phyloP scores from a whole-genome alignment of 2,329 filamentous ascomycete genomes.

The Tolypocladium capitatum region DNA sequence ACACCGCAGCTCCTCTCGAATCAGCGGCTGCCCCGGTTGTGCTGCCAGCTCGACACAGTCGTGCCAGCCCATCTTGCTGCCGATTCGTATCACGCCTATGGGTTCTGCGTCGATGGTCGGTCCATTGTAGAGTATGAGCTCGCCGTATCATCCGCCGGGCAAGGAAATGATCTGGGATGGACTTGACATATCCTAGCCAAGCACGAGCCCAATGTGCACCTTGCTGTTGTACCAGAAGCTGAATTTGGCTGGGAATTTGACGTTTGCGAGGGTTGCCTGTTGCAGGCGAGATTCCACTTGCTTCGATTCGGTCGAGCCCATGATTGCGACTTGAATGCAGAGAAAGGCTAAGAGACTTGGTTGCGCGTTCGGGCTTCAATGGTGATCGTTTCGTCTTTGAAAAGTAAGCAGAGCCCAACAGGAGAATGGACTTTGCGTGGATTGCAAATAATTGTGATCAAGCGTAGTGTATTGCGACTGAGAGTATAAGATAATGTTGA shows the following conservation, averaged over 20 bases:
- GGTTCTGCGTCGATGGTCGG: slow-evolving; percentile 2
- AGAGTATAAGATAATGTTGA: neutral
- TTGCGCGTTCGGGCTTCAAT: neutral
- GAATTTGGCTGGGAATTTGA: slow-evolving; percentile 3
- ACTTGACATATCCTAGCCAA: slow-evolving; percentile 4
- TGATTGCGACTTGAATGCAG: neutral
- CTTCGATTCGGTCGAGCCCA: slow-evolving; percentile 8
- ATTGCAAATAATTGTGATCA: neutral
- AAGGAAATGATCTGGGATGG: slow-evolving; percentile 3
- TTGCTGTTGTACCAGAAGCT: slow-evolving; percentile 4
- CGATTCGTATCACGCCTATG: slow-evolving; percentile 1
- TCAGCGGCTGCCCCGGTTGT: slow-evolving; percentile 1
- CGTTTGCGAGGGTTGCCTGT: neutral
- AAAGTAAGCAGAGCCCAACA: neutral
- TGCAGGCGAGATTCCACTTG: slow-evolving; percentile 1
- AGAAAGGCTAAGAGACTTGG: neutral
- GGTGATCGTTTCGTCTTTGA: neutral
- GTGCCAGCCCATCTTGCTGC: slow-evolving; percentile 1
- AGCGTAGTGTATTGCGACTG: neutral
- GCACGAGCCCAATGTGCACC: slow-evolving; percentile 1
- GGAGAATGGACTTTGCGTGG: neutral
- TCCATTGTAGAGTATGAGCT: slow-evolving; percentile 6
- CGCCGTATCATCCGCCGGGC: slow-evolving; percentile 4
- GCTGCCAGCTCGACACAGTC: slow-evolving; percentile 7
- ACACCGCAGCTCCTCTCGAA: slow-evolving; percentile 4